Conservation (phyloP, 2,329 filamentous ascomycete species). For the Aureobasidium sp. region DNA sequence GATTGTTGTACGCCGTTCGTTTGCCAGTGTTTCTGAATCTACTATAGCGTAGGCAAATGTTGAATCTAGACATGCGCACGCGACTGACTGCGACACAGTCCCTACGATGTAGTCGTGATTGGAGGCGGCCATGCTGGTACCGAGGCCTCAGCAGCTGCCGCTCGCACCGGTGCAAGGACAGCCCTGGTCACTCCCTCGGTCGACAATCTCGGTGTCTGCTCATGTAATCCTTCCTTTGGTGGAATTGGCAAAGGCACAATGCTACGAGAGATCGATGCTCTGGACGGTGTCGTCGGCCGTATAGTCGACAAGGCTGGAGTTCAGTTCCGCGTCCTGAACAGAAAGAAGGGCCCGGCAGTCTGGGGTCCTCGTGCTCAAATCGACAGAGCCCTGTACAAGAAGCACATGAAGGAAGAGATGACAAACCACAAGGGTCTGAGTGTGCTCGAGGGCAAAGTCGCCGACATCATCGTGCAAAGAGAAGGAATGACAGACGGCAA, state of each 20-base stretch:
- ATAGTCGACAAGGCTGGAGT: conserved; percentile 90
- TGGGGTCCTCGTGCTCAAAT: conserved; percentile 98
- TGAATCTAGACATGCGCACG: background rate
- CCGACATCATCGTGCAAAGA: conserved; percentile 73
- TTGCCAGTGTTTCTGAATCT: conserved; percentile 36
- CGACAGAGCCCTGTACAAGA: conserved; percentile 80
- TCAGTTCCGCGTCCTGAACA: conserved; percentile 87
- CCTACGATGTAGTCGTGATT: conserved; percentile 89
- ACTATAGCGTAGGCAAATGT: conserved; percentile 17
- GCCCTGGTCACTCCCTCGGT: conserved; percentile 81
- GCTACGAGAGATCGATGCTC: conserved; percentile 85
- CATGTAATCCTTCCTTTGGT: conserved; percentile 93
- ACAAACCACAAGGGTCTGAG: conserved; percentile 66
- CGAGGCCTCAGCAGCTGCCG: conserved; percentile 86
- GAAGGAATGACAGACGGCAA: conserved; percentile 39
- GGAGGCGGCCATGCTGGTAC: conserved; percentile 93
- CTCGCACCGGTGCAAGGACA: conserved; percentile 78
- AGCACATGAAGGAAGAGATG: conserved; percentile 84
- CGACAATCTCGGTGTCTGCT: conserved; percentile 87
- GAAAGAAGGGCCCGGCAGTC: conserved; percentile 84
- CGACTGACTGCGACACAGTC: conserved; percentile 34
- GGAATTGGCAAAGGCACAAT: conserved; percentile 99
- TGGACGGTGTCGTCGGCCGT: conserved; percentile 80
- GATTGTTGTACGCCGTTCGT: conserved; percentile 26
- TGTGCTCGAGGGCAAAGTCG: conserved; percentile 78